Conservation (phyloP, 495 filamentous ascomycete genomes). For the Daldinia concentrica region DNA sequence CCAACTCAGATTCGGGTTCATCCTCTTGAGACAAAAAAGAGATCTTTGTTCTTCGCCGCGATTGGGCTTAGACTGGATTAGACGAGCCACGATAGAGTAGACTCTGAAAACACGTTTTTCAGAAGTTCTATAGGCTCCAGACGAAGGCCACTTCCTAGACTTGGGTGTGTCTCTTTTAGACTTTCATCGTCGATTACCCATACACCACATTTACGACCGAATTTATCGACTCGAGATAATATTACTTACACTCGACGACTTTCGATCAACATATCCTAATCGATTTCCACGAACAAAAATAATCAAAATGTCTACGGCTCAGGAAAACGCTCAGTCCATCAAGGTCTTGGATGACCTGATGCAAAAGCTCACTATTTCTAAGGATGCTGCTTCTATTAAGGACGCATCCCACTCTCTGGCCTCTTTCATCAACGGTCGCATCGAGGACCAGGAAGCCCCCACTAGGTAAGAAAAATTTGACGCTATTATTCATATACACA, state of each 20-base stretch:
- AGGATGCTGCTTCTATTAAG: conserved; percentile 60
- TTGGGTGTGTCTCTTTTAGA: conserved; percentile 19
- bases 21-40: conserved; percentile 32
- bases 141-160: conserved; percentile 17
- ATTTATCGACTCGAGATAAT: not conserved
- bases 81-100: conserved; percentile 39
- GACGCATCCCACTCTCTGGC: conserved; percentile 56
- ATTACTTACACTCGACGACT: conserved; percentile 1
- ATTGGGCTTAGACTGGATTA: conserved; percentile 36
- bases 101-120: conserved; percentile 30
- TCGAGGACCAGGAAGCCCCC: conserved; percentile 61
- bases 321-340: conserved; percentile 60
- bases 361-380: conserved; percentile 62
- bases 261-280: conserved; percentile 15
- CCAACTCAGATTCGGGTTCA: conserved; percentile 31
- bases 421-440: conserved; percentile 63
- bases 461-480: conserved; percentile 52
- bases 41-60: conserved; percentile 22
- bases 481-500: not conserved
- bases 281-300: not conserved
- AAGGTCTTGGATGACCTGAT: conserved; percentile 64
- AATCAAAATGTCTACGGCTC: conserved; percentile 44
- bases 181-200: not conserved
- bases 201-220: conserved; percentile 5
- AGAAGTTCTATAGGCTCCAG: conserved; percentile 31